Percentiles rank a stretch among this genome's conserved stretches.
Conservation (phyloP, 768 basidiomycete genomes). For the Melanogaster broomeanus region DNA sequence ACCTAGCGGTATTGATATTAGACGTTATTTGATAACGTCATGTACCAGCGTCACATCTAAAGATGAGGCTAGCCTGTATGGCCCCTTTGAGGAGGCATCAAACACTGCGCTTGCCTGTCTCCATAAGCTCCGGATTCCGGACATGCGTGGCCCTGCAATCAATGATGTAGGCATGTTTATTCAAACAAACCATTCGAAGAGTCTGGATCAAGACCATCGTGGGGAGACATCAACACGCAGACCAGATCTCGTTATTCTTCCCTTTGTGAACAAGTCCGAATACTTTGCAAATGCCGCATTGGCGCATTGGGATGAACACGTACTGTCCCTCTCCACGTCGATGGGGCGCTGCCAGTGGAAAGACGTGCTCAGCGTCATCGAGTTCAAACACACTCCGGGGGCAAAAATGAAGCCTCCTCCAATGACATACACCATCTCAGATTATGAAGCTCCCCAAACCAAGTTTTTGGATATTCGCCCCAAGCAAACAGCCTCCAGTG, state of each 20-base stretch:
- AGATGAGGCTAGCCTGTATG: not conserved
- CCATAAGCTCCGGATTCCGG: not conserved
- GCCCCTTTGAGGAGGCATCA: not conserved
- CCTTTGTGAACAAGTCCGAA: not conserved
- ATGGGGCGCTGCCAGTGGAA: too few relatives aligned
- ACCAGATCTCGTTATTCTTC: not conserved
- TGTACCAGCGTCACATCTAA: too few relatives aligned
- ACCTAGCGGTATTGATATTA: too few relatives aligned
- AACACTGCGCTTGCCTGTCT: not conserved
- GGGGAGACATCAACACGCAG: not conserved
- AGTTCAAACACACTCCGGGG: not conserved
- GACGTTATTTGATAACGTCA: too few relatives aligned
- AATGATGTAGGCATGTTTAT: not conserved
- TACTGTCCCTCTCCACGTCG: not conserved
- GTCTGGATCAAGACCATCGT: not conserved
- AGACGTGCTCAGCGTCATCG: not conserved
- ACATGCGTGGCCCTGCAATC: not conserved
- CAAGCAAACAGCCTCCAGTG: not conserved
- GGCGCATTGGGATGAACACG: not conserved
- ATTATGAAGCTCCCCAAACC: not conserved
- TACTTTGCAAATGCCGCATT: not conserved
- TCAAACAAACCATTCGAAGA: not conserved
- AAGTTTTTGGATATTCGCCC: not conserved
- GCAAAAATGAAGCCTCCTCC: not conserved
- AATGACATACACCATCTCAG: not conserved